Evolutionary conservation across 495 filamentous ascomycete species (phyloP).

Genomic region (Penicillium longicatenatum): DNA sequence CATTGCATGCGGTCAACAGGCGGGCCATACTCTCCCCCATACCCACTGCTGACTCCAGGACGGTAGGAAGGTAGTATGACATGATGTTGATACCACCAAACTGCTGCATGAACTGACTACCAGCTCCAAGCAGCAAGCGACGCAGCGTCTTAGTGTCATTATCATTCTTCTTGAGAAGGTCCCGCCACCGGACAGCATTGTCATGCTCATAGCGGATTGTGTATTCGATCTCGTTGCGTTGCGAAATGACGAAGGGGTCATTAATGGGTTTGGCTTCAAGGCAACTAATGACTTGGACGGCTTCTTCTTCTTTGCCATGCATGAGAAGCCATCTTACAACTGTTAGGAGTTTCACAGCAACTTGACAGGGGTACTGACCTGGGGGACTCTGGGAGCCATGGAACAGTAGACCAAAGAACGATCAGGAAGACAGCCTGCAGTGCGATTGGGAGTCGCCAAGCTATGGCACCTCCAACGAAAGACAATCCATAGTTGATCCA

Average conservation of each 20-base stretch:
- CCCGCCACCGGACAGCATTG: conserved; percentile 48
- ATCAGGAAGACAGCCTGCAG: conserved; percentile 57
- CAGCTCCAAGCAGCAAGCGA: conserved; percentile 51
- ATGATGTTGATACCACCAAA: conserved; percentile 52
- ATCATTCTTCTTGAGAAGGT: conserved; percentile 42
- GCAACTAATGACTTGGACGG: conserved; percentile 50
- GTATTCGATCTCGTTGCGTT: conserved; percentile 51
- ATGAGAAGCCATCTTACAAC: conserved; percentile 47
- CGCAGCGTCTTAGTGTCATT: conserved; percentile 49
- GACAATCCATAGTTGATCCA: conserved; percentile 61
- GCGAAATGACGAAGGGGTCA: conserved; percentile 49
- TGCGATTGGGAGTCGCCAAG: conserved; percentile 55
- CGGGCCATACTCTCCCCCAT: conserved; percentile 48
- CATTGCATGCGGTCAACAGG: conserved; percentile 53
- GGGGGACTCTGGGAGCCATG: conserved; percentile 59
- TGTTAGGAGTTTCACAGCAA: conserved; percentile 10
- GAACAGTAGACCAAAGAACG: conserved; percentile 48
- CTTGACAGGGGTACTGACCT: conserved; percentile 26
- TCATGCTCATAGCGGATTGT: conserved; percentile 51
- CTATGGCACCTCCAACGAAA: conserved; percentile 43
- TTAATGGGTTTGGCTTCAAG: conserved; percentile 46
- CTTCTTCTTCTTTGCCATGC: conserved; percentile 45
- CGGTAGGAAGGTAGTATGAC: conserved; percentile 51
- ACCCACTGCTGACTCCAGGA: conserved; percentile 53
- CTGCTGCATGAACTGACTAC: conserved; percentile 57